Conservation (phyloP, 768 basidiomycete genomes). For the Boletus rex-veris region DNA sequence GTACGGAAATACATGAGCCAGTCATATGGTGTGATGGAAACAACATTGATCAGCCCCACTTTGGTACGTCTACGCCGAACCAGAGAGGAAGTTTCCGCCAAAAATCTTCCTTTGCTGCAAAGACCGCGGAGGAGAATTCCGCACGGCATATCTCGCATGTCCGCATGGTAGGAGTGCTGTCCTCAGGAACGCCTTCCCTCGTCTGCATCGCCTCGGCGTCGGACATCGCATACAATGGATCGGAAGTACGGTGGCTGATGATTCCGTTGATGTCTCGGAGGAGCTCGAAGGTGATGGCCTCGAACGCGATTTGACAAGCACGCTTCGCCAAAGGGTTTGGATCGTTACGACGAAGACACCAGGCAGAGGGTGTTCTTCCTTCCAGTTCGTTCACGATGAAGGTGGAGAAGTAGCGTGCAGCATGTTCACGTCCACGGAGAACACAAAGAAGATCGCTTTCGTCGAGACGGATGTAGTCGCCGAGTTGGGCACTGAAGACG, state of each 20-base stretch:
- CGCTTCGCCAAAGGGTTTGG: slow-evolving; percentile 43
- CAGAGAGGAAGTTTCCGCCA: slow-evolving; percentile 63
- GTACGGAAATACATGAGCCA: slow-evolving; percentile 14
- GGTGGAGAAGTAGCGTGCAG: slow-evolving; percentile 70
- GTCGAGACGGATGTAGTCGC: slow-evolving; percentile 40
- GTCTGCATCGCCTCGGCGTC: slow-evolving; percentile 67
- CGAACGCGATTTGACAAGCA: slow-evolving; percentile 68
- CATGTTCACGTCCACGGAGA: slow-evolving; percentile 68
- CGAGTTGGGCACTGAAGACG: slow-evolving; percentile 36
- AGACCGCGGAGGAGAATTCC: slow-evolving; percentile 60
- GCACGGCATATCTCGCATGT: slow-evolving; percentile 63
- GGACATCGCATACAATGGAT: slow-evolving; percentile 68
- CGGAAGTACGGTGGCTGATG: slow-evolving; percentile 59
- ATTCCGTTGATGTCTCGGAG: slow-evolving; percentile 71
- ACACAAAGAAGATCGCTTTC: slow-evolving; percentile 55
- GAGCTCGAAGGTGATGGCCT: slow-evolving; percentile 70
- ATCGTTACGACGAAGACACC: slow-evolving; percentile 51
- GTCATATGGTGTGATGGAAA: neutral
- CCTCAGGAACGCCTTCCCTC: slow-evolving; percentile 43
- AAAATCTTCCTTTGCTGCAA: slow-evolving; percentile 56
- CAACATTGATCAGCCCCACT: slow-evolving; percentile 31
- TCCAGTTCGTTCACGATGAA: slow-evolving; percentile 76
- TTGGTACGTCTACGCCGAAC: slow-evolving; percentile 54
- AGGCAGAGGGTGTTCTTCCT: slow-evolving; percentile 49
- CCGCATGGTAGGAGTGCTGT: slow-evolving; percentile 43